Percentiles rank a stretch among this genome's conserved stretches.
Conservation (phyloP, 208 protist species). For the Trypanosoma conorhini region DNA sequence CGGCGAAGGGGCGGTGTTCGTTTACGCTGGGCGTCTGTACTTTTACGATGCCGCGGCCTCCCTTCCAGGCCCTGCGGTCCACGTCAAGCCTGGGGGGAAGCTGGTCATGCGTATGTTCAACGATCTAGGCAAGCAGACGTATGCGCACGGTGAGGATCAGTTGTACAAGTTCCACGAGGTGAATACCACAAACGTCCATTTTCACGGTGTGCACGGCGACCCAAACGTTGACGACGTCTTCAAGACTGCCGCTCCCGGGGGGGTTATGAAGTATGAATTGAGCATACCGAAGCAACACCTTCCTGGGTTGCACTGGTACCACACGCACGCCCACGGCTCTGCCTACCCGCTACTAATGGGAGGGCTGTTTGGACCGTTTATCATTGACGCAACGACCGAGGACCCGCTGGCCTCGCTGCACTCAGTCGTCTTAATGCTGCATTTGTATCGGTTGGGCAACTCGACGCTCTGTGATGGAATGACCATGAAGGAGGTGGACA, state of each 20-base stretch:
- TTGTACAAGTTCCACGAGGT: constrained; percentile 62
- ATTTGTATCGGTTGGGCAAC: constrained; percentile 66
- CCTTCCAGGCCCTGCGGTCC: constrained; percentile 68
- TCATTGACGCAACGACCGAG: constrained; percentile 50
- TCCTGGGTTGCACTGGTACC: constrained; percentile 87
- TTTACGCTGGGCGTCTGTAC: constrained; percentile 77
- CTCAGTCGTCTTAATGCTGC: constrained; percentile 57
- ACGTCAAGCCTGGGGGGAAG: constrained; percentile 63
- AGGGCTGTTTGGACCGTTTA: constrained; percentile 76
- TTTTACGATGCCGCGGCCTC: constrained; percentile 34
- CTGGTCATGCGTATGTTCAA: constrained; percentile 67
- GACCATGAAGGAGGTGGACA: constrained; percentile 50
- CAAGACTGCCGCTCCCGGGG: constrained; percentile 39
- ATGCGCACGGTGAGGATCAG: not conserved
- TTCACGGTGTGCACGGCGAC: constrained; percentile 81
- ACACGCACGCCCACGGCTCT: constrained; percentile 81
- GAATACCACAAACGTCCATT: constrained; percentile 86
- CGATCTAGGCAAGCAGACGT: constrained; percentile 41
- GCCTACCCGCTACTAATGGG: constrained; percentile 75
- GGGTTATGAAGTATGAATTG: constrained; percentile 66
- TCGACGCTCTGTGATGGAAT: constrained; percentile 60
- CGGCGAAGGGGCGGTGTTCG: constrained; percentile 45
- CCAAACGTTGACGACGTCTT: constrained; percentile 73
- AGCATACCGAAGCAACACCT: constrained; percentile 64
- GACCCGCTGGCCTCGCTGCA: constrained; percentile 35